Base-by-base conservation (phyloP, 179 eudicot species). In the Patellifolia procumbens region DNA sequence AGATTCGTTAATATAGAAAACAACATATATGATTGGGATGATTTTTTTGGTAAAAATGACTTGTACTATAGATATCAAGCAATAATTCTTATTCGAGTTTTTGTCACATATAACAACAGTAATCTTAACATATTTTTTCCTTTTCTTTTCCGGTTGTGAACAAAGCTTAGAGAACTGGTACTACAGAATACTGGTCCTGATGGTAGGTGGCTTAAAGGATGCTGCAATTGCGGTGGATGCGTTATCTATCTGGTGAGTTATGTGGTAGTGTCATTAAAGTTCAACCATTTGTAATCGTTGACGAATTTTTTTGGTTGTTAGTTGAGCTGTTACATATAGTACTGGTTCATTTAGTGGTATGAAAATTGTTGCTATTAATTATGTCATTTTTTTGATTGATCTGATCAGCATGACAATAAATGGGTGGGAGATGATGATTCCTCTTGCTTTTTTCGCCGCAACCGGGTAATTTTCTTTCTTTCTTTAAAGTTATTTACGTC, bases 381-480 rank as follows among this genome's bases (percentile, higher is more conserved):
- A 1, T 51, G 6, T 48, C 4, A 48, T 4, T 77, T 45, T 52
- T 48, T 1, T 37, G 26, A 53, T 52, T 13, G 58, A n/a, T n/a
- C n/a, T n/a, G n/a, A 60, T 76, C 88, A 90, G 95, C 85, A 86
- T 87, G 88, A 82, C 86, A 1, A 87, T 90, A 53, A 90, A 90
- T 75, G 89, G 89, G 1, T 90, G 91, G 88, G 95, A 90, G 85
- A 83, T 90, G 92, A 90, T 87, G 87, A 74, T 90, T 71, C 91
- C 95, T 60, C 84, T 90, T 24, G 92, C 91, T n/a, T 90, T 90
- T 82, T 90, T 89, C 61, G 95, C 92, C 34, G 92, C 91, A 62
- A 83, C 91, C 6, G 92, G 94, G 94, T 90, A 85, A 20, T 51
- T 53, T 15, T 8, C 29, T 10, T 19, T 35, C 29, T 16, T 7